Conservation (phyloP, 495 filamentous ascomycete genomes). For the Penicillium pulvis region DNA sequence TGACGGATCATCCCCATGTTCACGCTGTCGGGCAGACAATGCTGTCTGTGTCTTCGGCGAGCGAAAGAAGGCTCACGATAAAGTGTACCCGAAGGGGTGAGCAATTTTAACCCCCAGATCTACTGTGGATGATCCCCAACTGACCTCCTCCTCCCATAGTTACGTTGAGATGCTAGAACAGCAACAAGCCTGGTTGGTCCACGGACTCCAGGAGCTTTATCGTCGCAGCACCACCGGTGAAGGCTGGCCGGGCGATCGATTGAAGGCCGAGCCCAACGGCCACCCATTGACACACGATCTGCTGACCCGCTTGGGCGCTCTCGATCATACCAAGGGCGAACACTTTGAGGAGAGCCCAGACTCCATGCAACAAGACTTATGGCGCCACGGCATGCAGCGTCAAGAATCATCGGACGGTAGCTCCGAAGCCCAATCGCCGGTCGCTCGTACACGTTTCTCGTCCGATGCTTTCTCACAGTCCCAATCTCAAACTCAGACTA, state of each 20-base stretch:
- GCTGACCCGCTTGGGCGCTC: slow-evolving; percentile 58
- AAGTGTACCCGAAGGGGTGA: slow-evolving; percentile 66
- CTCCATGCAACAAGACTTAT: slow-evolving; percentile 56
- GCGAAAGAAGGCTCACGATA: slow-evolving; percentile 62
- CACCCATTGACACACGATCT: slow-evolving; percentile 69
- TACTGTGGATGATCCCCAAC: neutral
- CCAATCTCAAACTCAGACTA: neutral
- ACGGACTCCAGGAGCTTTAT: slow-evolving; percentile 64
- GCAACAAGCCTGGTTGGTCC: slow-evolving; percentile 64
- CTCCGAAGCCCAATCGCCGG: slow-evolving; percentile 54
- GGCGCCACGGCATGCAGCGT: slow-evolving; percentile 52
- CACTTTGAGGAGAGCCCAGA: slow-evolving; percentile 61
- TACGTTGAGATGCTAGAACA: slow-evolving; percentile 75
- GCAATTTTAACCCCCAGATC: slow-evolving; percentile 24
- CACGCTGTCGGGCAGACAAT: slow-evolving; percentile 61
- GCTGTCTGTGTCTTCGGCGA: slow-evolving; percentile 65
- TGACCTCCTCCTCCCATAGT: slow-evolving; percentile 32
- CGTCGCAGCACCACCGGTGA: slow-evolving; percentile 50
- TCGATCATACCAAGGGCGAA: slow-evolving; percentile 53
- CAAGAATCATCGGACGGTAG: slow-evolving; percentile 55
- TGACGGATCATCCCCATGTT: slow-evolving; percentile 61
- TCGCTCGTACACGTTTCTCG: slow-evolving; percentile 35
- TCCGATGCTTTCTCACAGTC: slow-evolving; percentile 38
- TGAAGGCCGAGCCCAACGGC: slow-evolving; percentile 55
- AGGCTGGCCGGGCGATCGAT: slow-evolving; percentile 56